Base-by-base conservation (phyloP, 345 rosid genomes). In the Cochlearia excelsa region DNA sequence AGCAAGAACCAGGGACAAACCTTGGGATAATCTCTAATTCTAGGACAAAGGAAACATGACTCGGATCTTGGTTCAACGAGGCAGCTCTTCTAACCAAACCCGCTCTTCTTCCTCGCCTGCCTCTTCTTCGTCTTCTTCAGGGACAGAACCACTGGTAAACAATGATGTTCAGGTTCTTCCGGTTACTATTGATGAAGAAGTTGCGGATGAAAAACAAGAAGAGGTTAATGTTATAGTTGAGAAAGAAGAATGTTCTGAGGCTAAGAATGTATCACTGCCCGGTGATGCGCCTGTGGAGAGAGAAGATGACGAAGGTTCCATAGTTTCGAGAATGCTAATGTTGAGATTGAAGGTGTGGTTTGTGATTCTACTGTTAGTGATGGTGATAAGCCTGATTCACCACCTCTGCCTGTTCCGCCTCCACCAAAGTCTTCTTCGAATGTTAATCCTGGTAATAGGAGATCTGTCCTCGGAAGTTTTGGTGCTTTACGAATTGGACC, bases 11-110 rank as follows among this genome's bases (percentile, higher is more conserved):
- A 88, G 95, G 5, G 84, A 84, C 35, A 92, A 92, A 81, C 80
- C 82, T 63, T 68, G 78, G 80, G 39, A 51, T 57, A 66, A 54
- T 78, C 66, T 72, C 73, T 64, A 57, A 42, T 11, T 38, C 63
- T 80, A 26, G 9, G 69, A 62, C 43, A 52, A 41, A 54, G 54
- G 61, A 30, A 37, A 37, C 29, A 94, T 94, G 99, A 86, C 99
- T 74, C 87, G 99, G 63, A 81, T 94, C 65, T 73, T 90, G 79
- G 87, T 90, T 78, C 99, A 86, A 67, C 82, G 99, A 51, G 92
- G 92, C 42, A 84, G 84, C 68, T 89, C 96, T 73, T 87, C 96
- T n/a, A 90, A 81, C 73, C 66, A 79, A 6, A 79, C 51, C 65
- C 92, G 95, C 40, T 51, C 88, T 77, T 78, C 81, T 54, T 67